These are phyloP conservation scores for Fusarium devonianum DNA, from an alignment of 2,329 filamentous ascomycete genomes.

Conservation along the genomic window DNA sequence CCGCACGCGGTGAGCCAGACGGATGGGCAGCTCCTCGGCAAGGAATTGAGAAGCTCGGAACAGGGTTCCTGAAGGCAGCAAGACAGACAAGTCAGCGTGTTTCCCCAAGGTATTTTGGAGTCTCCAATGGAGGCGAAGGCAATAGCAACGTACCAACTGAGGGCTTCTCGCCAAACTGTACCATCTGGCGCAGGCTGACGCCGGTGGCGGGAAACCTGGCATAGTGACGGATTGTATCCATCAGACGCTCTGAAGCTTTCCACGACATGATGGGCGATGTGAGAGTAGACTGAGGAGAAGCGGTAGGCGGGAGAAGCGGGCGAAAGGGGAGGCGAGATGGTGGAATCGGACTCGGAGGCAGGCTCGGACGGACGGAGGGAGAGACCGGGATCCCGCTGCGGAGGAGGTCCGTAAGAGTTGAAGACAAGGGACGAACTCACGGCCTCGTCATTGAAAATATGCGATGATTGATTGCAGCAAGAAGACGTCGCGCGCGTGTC, in stretches of 20 bases:
- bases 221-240: conserved; percentile 98
- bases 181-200: conserved; percentile 97
- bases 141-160: conserved; percentile 82
- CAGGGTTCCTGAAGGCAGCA: conserved; percentile 72
- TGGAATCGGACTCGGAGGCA: conserved; percentile 35
- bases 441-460: conserved; percentile 41
- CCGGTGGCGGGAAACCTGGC: conserved; percentile 96
- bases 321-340: conserved; percentile 8
- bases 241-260: conserved; percentile 88
- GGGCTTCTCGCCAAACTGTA: conserved; percentile 94
- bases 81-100: conserved; percentile 14
- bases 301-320: conserved; percentile 9
- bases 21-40: conserved; percentile 96
- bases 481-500: conserved; percentile 19
- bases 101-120: conserved; percentile 69
- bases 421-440: conserved; percentile 34
- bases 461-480: conserved; percentile 5
- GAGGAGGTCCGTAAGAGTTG: conserved; percentile 34
- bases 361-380: conserved; percentile 40
- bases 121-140: conserved; percentile 85
- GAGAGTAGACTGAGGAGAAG: conserved; percentile 17
- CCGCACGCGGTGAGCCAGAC: conserved; percentile 93
- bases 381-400: conserved; percentile 35
- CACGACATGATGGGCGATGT: conserved; percentile 75
- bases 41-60: conserved; percentile 98